These are phyloP conservation scores for Sporothrix sp. DNA, from an alignment of 2,329 filamentous ascomycete species.

Conservation along the genomic window DNA sequence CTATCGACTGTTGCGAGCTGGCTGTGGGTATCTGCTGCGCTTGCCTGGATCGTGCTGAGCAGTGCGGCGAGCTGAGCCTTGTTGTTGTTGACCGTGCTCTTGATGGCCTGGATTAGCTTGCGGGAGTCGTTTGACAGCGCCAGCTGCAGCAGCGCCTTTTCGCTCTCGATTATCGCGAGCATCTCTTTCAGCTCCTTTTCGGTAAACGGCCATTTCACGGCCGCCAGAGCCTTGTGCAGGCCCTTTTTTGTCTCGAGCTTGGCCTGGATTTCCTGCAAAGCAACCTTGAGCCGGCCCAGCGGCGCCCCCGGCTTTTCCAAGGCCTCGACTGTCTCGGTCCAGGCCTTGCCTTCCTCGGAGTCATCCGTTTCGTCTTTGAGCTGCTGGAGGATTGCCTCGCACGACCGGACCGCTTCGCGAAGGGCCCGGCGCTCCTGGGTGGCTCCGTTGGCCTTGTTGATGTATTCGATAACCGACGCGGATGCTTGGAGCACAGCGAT, in stretches of 20 bases:
- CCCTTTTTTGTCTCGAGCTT: slow-evolving; percentile 11
- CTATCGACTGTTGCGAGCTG: not conserved
- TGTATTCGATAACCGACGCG: slow-evolving; percentile 17
- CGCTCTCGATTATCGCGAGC: slow-evolving; percentile 12
- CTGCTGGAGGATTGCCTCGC: slow-evolving; percentile 17
- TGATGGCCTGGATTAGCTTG: not conserved
- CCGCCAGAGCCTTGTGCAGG: not conserved
- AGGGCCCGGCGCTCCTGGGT: not conserved
- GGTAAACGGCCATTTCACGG: slow-evolving; percentile 18
- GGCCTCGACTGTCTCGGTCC: slow-evolving; percentile 18
- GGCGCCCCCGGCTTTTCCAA: slow-evolving; percentile 18
- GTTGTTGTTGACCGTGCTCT: not conserved
- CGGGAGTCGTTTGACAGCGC: not conserved
- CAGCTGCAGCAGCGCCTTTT: slow-evolving; percentile 7
- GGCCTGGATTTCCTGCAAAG: not conserved
- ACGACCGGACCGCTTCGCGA: slow-evolving; percentile 3
- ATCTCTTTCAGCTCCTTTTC: slow-evolving; percentile 20
- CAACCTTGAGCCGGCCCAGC: not conserved
- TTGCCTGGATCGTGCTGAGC: not conserved
- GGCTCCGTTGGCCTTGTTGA: slow-evolving; percentile 7
- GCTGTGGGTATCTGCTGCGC: not conserved
- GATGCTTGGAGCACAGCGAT: slow-evolving; percentile 19
- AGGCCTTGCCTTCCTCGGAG: slow-evolving; percentile 15
- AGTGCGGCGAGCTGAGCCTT: not conserved
- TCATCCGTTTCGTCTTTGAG: slow-evolving; percentile 19